Evolutionary conservation across 495 filamentous ascomycete genomes (phyloP), one percentile per base, ranked within the genome.

Genomic region (Xylaria flabelliformis): DNA sequence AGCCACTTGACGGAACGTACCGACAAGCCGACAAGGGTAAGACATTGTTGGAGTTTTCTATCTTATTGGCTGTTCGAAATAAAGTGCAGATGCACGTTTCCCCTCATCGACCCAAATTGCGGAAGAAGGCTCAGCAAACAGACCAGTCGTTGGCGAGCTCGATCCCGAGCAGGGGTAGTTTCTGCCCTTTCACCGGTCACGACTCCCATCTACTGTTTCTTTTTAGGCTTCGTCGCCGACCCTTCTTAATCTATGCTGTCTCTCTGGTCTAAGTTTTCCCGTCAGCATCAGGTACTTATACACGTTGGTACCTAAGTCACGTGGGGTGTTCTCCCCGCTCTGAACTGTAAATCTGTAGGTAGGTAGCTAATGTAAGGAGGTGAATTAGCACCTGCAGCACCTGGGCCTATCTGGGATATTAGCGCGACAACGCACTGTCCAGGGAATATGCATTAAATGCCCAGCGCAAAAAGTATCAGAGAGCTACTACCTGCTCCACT

Each of bases 31-130:
- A 65, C 24, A 32, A 65, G 29, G 61, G 39, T 61, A 5, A 61
- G 17, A 19, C 19, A 36, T 34, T 8, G 55, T 59, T 13, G 29
- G 55, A 7, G n/a, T 34, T 32, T 36, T 61, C 3, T 17, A 61
- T 34, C 32, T 61, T 3, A 61, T 61, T 61, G 29, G 29, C 32
- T 39, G 17, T 39, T 21, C 1, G 4, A 8, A 10, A 39, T 36
- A 61, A 61, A 39, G 21, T 61, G 58, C 58, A 61, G 58, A 61
- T 50, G 61, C 61, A 63, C 1, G 42, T 41, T 44, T 64, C 42
- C 63, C 63, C 63, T 65, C 63, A 65, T 29, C 21, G n/a, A 64
- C 21, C 36, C 46, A 34, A 44, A 46, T 46, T 24, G 17, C 63
- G 41, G 42, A 50, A 48, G 42, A 46, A 65, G 61, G 61, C 61